A percentile compares a stretch with the other conserved stretches of the same genome.
These are phyloP conservation scores for Ochetophila trinervis DNA, from an alignment of 306 rosid genomes.

Conservation along the genomic window DNA sequence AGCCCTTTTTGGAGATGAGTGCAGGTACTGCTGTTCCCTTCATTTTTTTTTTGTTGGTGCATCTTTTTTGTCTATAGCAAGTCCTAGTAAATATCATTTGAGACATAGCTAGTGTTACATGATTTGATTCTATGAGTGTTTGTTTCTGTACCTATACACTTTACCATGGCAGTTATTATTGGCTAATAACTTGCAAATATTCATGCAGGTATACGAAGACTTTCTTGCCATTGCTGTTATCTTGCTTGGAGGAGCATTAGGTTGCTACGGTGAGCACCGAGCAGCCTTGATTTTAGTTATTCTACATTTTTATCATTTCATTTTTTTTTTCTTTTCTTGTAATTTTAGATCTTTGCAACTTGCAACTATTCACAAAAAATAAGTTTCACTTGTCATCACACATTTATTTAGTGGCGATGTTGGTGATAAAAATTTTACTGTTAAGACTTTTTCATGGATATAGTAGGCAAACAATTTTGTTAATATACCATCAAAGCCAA, in stretches of 20 bases:
- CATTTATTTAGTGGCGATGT: too few relatives aligned
- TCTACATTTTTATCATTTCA: neutral
- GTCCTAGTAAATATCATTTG: neutral
- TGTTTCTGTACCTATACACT: too few relatives aligned
- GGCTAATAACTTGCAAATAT: constrained; percentile 19
- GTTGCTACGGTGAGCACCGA: constrained; percentile 53
- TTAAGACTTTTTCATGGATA: too few relatives aligned
- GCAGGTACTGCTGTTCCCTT: neutral
- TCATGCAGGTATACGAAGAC: constrained; percentile 56
- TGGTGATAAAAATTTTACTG: too few relatives aligned
- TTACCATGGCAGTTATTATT: constrained; percentile 6
- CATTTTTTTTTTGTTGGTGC: neutral
- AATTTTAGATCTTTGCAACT: neutral
- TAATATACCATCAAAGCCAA: too few relatives aligned
- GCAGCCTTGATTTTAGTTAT: neutral
- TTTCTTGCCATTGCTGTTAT: constrained; percentile 42
- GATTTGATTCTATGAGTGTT: neutral
- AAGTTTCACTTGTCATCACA: too few relatives aligned
- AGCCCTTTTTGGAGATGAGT: neutral
- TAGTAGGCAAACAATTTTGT: too few relatives aligned
- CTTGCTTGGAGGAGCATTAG: constrained; percentile 54
- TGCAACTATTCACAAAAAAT: too few relatives aligned
- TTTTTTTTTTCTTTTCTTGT: neutral
- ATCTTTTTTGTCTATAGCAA: too few relatives aligned
- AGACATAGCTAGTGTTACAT: neutral